These are phyloP conservation scores for Phytophthora nicotianae DNA, from an alignment of 352 stramenopile species.

Conservation along the genomic window DNA sequence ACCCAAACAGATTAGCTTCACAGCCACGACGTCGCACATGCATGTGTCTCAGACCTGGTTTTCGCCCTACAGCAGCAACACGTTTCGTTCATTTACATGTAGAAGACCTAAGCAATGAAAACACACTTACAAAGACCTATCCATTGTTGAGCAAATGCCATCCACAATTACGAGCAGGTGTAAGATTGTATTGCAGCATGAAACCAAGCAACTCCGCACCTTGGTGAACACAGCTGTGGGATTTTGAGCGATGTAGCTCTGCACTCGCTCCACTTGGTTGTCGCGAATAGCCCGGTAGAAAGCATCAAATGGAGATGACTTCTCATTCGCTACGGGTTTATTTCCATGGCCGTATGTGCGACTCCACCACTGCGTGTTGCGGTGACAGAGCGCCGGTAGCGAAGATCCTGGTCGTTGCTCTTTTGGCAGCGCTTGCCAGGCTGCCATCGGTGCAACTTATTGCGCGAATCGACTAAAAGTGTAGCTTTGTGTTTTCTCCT, in stretches of 20 bases:
- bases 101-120: neutral
- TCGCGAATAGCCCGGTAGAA: conserved; percentile 48
- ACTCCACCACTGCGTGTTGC: conserved; percentile 37
- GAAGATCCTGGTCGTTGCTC: too few species aligned
- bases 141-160: neutral
- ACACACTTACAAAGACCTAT: conserved; percentile 31
- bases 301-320: conserved; percentile 3
- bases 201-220: conserved; percentile 28
- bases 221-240: conserved; percentile 47
- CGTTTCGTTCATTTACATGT: neutral
- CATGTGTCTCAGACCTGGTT: conserved; percentile 26
- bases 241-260: conserved; percentile 27
- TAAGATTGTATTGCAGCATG: conserved; percentile 1
- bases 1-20: neutral
- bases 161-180: conserved; percentile 4
- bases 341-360: conserved; percentile 10
- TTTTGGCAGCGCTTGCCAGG: too few species aligned
- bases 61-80: conserved; percentile 12
- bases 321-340: neutral
- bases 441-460: too few species aligned
- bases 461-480: conserved; percentile 1
- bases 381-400: conserved; percentile 1
- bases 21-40: neutral
- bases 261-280: conserved; percentile 37
- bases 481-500: neutral